A percentile compares a stretch with the other conserved stretches of the same genome.
phyloP scores from a whole-genome alignment of 208 protist genomes.

The Leishmania martiniquensis region DNA sequence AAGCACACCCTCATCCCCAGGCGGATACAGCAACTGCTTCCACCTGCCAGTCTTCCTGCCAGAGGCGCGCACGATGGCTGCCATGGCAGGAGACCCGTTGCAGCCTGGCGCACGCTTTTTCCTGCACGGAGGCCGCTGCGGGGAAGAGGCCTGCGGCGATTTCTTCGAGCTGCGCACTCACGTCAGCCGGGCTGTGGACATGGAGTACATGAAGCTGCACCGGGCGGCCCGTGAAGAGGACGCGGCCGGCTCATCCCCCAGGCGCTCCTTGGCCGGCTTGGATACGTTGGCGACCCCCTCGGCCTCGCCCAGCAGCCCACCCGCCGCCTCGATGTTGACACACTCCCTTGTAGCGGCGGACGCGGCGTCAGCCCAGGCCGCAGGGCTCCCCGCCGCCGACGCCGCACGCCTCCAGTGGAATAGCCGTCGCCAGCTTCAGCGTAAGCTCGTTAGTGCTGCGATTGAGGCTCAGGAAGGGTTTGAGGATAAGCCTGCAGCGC shows the following conservation, averaged over 20 bases:
- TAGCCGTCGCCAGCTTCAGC: slow-evolving; percentile 24
- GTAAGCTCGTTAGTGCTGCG: slow-evolving; percentile 22
- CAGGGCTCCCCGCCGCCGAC: neutral
- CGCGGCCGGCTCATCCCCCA: neutral
- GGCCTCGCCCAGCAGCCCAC: neutral
- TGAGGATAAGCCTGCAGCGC: slow-evolving; percentile 21
- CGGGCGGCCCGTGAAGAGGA: slow-evolving; percentile 6
- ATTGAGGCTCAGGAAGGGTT: slow-evolving; percentile 7
- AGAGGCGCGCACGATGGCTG: slow-evolving; percentile 67
- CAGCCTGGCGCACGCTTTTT: slow-evolving; percentile 50
- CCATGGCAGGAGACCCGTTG: slow-evolving; percentile 48
- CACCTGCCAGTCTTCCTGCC: slow-evolving; percentile 32
- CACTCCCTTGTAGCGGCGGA: neutral
- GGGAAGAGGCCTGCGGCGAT: slow-evolving; percentile 54
- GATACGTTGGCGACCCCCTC: neutral
- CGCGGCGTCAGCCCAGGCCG: neutral
- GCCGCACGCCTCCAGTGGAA: slow-evolving; percentile 12
- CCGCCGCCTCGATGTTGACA: neutral
- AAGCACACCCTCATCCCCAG: neutral
- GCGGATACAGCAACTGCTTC: slow-evolving; percentile 2
- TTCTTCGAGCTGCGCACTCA: slow-evolving; percentile 51
- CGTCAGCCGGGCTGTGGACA: slow-evolving; percentile 16
- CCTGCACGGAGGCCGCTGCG: slow-evolving; percentile 56
- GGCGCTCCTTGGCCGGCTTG: neutral
- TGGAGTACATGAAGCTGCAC: slow-evolving; percentile 31